These are phyloP conservation scores for Ampelomyces quisqualis DNA, from an alignment of 2,329 filamentous ascomycete genomes.

Conservation along the genomic window DNA sequence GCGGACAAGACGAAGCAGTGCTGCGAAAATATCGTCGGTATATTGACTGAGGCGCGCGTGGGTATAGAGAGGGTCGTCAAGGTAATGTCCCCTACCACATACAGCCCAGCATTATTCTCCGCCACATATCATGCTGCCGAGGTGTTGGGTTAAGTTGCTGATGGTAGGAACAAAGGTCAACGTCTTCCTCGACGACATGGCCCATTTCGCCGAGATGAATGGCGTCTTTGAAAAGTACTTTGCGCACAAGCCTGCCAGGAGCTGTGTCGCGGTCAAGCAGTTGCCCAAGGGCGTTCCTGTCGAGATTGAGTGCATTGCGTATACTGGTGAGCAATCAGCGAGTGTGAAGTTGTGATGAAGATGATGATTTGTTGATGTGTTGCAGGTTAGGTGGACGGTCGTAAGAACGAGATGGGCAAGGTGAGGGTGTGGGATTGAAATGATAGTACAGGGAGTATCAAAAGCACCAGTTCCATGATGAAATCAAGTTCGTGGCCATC, in stretches of 20 bases:
- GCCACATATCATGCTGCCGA: neutral
- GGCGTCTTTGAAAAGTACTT: conserved; percentile 81
- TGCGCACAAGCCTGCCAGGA: conserved; percentile 78
- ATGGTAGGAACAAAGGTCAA: conserved; percentile 40
- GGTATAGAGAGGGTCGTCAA: conserved; percentile 81
- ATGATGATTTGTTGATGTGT: conserved; percentile 10
- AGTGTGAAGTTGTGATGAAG: conserved; percentile 21
- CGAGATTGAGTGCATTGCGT: conserved; percentile 86
- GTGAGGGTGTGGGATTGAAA: neutral
- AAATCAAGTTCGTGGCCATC: too few species aligned
- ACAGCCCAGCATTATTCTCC: too few species aligned
- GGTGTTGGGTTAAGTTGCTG: too few species aligned
- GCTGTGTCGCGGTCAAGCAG: conserved; percentile 86
- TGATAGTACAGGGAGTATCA: too few species aligned
- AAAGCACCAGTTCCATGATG: too few species aligned
- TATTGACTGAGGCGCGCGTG: conserved; percentile 79
- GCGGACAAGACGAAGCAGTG: conserved; percentile 69
- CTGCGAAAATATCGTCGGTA: conserved; percentile 79
- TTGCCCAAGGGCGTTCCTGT: conserved; percentile 83
- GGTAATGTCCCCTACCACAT: conserved; percentile 48
- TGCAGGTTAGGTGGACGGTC: conserved; percentile 10
- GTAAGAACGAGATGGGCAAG: neutral
- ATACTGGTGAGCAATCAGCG: conserved; percentile 41
- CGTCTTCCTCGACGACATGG: conserved; percentile 91
- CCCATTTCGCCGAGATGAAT: conserved; percentile 84